Evolutionary conservation across 345 rosid species (phyloP).

Genomic region (Turritis glabra): DNA sequence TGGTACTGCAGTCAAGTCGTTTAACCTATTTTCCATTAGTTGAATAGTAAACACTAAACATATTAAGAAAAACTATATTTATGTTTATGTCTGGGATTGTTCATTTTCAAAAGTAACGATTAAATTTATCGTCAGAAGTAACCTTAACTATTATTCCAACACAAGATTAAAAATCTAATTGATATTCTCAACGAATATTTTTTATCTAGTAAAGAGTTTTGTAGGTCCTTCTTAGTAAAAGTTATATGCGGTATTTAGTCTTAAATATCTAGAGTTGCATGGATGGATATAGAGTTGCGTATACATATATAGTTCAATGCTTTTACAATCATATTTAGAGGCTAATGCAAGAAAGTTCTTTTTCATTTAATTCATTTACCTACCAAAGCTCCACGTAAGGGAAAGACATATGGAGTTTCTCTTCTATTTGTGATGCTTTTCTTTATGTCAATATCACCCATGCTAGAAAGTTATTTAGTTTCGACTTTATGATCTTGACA

Average conservation of each 20-base stretch:
- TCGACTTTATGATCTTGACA: neutral
- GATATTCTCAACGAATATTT: neutral
- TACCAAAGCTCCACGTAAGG: constrained; percentile 30
- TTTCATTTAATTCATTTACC: constrained; percentile 23
- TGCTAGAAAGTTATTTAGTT: constrained; percentile 19
- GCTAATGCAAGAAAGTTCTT: neutral
- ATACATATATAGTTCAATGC: constrained; percentile 4
- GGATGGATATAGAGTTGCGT: neutral
- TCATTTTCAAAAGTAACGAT: neutral
- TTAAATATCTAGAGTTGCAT: neutral
- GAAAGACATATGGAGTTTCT: neutral
- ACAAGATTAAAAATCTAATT: neutral
- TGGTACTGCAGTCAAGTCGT: too few species aligned
- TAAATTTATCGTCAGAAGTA: too few species aligned
- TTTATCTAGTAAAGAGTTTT: neutral
- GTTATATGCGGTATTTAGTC: neutral
- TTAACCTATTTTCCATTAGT: too few species aligned
- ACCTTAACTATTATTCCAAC: neutral
- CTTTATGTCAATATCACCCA: constrained; percentile 26
- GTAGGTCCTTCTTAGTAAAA: neutral
- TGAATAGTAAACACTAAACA: too few species aligned
- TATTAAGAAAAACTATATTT: neutral
- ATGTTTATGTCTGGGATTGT: neutral
- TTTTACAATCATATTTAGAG: neutral
- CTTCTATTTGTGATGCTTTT: constrained; percentile 23